phyloP scores from a whole-genome alignment of 805 yeast species.

The Clavispora carvajalis region DNA sequence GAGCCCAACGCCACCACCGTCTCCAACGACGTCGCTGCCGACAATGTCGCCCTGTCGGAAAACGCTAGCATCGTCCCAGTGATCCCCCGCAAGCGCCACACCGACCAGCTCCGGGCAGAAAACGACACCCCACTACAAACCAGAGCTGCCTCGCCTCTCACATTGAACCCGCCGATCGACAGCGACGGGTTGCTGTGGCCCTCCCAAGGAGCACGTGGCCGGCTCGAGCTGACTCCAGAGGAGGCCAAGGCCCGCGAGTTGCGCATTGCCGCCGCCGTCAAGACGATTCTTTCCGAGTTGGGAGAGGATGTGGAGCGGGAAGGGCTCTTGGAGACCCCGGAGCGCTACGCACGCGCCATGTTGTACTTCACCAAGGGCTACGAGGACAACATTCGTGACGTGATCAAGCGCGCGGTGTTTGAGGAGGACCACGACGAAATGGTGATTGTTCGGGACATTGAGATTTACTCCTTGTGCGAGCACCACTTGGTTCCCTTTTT shows the following conservation, averaged over 20 bases:
- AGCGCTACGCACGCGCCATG: slow-evolving; percentile 95
- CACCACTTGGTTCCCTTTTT: slow-evolving; percentile 97
- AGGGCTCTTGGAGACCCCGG: slow-evolving; percentile 91
- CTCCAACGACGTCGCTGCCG: neutral
- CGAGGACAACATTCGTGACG: slow-evolving; percentile 88
- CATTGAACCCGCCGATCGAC: slow-evolving; percentile 80
- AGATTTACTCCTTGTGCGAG: slow-evolving; percentile 88
- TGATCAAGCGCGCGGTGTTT: slow-evolving; percentile 89
- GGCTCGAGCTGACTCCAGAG: slow-evolving; percentile 66
- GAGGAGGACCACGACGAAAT: slow-evolving; percentile 98
- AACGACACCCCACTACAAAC: slow-evolving; percentile 59
- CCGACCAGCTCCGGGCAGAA: slow-evolving; percentile 8
- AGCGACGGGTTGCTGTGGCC: slow-evolving; percentile 95
- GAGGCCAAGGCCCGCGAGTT: slow-evolving; percentile 61
- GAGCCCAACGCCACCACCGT: neutral
- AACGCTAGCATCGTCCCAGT: slow-evolving; percentile 8
- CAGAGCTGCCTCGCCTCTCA: slow-evolving; percentile 77
- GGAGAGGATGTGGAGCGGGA: slow-evolving; percentile 91
- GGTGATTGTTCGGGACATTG: slow-evolving; percentile 96
- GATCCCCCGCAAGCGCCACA: slow-evolving; percentile 10
- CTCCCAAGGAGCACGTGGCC: slow-evolving; percentile 69
- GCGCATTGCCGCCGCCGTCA: slow-evolving; percentile 83
- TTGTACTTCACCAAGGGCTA: slow-evolving; percentile 93
- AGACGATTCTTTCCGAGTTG: slow-evolving; percentile 67
- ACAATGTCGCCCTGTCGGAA: neutral